A percentile compares a stretch with the other conserved stretches of the same genome.
phyloP scores from a whole-genome alignment of 2,329 filamentous ascomycete species.

The Aspergillus sp. region DNA sequence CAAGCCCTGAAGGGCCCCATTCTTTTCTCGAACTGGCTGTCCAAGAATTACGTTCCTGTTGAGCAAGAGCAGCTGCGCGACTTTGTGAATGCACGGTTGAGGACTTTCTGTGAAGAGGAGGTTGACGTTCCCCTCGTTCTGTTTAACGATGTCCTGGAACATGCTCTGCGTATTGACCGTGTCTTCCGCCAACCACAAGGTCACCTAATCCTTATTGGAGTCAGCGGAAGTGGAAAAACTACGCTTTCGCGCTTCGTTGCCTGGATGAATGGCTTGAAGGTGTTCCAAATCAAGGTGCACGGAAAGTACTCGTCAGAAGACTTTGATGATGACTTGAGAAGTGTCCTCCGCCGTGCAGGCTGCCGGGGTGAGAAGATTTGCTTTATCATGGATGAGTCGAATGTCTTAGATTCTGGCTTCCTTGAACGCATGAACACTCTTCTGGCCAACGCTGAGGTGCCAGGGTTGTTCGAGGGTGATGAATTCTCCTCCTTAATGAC shows the following conservation, averaged over 20 bases:
- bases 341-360: slow-evolving; percentile 86
- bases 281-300: slow-evolving; percentile 99
- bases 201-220: slow-evolving; percentile 96
- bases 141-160: slow-evolving; percentile 99
- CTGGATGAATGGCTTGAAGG: slow-evolving; percentile 99
- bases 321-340: slow-evolving; percentile 95
- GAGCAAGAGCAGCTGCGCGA: slow-evolving; percentile 92
- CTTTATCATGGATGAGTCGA: slow-evolving; percentile 99
- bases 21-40: slow-evolving; percentile 98
- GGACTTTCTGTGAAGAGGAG: slow-evolving; percentile 99
- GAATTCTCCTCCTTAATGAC: slow-evolving; percentile 99
- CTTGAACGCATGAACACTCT: slow-evolving; percentile 98
- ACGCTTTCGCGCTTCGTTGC: slow-evolving; percentile 96
- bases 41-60: slow-evolving; percentile 96
- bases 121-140: slow-evolving; percentile 96
- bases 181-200: slow-evolving; percentile 98
- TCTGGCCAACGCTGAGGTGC: slow-evolving; percentile 98
- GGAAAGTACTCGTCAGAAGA: slow-evolving; percentile 97
- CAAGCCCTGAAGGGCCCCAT: slow-evolving; percentile 90
- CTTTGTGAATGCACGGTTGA: slow-evolving; percentile 94
- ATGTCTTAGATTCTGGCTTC: slow-evolving; percentile 97
- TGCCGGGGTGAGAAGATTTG: slow-evolving; percentile 99
- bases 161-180: slow-evolving; percentile 95
- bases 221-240: slow-evolving; percentile 97
- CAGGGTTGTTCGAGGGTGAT: slow-evolving; percentile 97